These are phyloP conservation scores for Geosmithia putterillii DNA, from an alignment of 2,329 filamentous ascomycete species.

Conservation along the genomic window DNA sequence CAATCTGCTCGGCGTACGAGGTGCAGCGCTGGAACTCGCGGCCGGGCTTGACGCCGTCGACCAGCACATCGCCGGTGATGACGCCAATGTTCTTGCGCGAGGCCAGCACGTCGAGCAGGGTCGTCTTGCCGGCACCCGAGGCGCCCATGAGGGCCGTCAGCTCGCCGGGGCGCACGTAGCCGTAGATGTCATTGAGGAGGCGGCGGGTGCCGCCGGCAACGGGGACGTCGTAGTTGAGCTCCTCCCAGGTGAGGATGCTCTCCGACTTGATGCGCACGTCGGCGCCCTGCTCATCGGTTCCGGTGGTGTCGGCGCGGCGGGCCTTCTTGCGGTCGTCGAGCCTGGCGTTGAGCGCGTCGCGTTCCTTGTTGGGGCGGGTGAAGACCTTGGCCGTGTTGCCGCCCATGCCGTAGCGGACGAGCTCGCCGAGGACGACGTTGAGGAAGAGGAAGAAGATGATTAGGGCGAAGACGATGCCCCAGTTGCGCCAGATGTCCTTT, in stretches of 20 bases:
- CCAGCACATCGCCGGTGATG: conserved; percentile 41
- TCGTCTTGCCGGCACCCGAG: conserved; percentile 81
- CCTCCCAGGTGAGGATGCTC: conserved; percentile 74
- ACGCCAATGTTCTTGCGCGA: conserved; percentile 49
- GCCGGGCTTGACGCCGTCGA: conserved; percentile 43
- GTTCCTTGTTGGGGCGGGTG: conserved; percentile 55
- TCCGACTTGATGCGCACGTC: conserved; percentile 46
- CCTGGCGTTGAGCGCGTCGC: conserved; percentile 51
- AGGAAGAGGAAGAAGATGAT: conserved; percentile 64
- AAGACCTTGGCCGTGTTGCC: conserved; percentile 75
- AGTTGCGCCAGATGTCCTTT: conserved; percentile 67
- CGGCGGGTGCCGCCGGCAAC: conserved; percentile 42
- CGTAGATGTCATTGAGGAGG: conserved; percentile 44
- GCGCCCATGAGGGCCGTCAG: conserved; percentile 74
- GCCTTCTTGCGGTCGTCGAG: conserved; percentile 47
- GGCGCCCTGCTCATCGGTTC: conserved; percentile 27
- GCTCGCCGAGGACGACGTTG: conserved; percentile 69
- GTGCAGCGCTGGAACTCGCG: conserved; percentile 50
- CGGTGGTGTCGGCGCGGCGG: conserved; percentile 33
- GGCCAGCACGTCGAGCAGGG: conserved; percentile 64
- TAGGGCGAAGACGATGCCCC: conserved; percentile 66
- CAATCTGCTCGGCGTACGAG: conserved; percentile 50
- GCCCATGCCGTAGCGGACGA: conserved; percentile 65
- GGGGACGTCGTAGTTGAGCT: conserved; percentile 66
- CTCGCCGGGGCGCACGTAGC: conserved; percentile 65